These are phyloP conservation scores for Auricularia heimuer DNA, from an alignment of 768 basidiomycete species.

Conservation along the genomic window DNA sequence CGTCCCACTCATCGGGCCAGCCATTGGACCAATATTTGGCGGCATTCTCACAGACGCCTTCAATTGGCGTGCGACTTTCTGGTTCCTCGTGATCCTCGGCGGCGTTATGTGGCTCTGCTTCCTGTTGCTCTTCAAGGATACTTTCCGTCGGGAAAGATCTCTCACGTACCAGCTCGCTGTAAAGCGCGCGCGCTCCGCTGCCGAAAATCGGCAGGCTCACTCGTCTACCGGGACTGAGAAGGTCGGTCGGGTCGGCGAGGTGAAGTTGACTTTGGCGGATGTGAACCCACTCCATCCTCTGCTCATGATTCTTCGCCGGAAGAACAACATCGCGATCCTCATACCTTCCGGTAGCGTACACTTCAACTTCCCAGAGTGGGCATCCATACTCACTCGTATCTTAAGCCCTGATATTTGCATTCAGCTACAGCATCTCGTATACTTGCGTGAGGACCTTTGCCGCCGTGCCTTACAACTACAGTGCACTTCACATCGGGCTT, in stretches of 20 bases:
- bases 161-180: conserved; percentile 65
- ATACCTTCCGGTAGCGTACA: conserved; percentile 44
- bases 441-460: conserved; percentile 63
- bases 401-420: conserved; percentile 60
- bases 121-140: conserved; percentile 65
- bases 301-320: conserved; percentile 41
- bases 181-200: conserved; percentile 20
- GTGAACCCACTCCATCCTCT: conserved; percentile 66
- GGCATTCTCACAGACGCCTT: conserved; percentile 56
- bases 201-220: conserved; percentile 7
- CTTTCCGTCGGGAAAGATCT: conserved; percentile 76
- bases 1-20: conserved; percentile 24
- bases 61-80: conserved; percentile 75
- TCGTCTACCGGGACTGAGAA: conserved; percentile 15
- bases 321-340: conserved; percentile 60
- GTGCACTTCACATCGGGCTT: conserved; percentile 61
- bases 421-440: conserved; percentile 61
- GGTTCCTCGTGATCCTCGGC: conserved; percentile 63
- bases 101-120: conserved; percentile 47
- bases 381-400: too few relatives aligned
- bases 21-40: conserved; percentile 59
- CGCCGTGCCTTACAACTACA: conserved; percentile 49
- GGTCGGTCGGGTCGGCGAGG: conserved; percentile 13
- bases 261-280: conserved; percentile 54
- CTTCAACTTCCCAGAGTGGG: background rate